phyloP scores from a whole-genome alignment of 2,329 filamentous ascomycete genomes.

The Fusarium sp. region DNA sequence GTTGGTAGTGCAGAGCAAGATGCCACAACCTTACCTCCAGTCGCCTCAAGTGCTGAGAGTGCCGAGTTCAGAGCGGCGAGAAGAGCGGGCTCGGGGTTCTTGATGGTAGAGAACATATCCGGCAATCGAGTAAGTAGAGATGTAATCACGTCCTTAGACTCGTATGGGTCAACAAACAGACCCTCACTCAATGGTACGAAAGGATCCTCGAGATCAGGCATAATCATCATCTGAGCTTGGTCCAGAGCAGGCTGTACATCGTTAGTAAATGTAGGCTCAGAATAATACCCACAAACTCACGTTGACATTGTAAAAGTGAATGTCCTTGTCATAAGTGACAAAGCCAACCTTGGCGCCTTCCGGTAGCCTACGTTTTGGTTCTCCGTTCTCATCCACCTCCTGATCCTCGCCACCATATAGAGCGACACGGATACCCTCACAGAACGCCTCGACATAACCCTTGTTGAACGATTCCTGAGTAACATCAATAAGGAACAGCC shows the following conservation, averaged over 20 bases:
- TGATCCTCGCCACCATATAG: conserved; percentile 79
- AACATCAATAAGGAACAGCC: conserved; percentile 93
- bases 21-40: conserved; percentile 92
- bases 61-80: conserved; percentile 87
- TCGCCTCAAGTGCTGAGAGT: conserved; percentile 83
- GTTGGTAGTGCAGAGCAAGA: conserved; percentile 90
- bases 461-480: conserved; percentile 92
- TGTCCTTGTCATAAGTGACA: conserved; percentile 94
- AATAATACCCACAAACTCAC: conserved; percentile 61
- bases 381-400: conserved; percentile 63
- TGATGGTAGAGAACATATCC: conserved; percentile 85
- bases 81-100: conserved; percentile 90
- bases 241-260: conserved; percentile 75
- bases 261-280: conserved; percentile 27
- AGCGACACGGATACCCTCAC: conserved; percentile 86
- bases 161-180: conserved; percentile 92
- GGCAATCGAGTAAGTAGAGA: conserved; percentile 88
- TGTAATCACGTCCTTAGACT: conserved; percentile 87
- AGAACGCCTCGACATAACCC: conserved; percentile 90
- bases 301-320: conserved; percentile 97
- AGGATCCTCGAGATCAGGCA: conserved; percentile 96
- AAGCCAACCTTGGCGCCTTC: conserved; percentile 90
- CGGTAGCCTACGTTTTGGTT: conserved; percentile 72
- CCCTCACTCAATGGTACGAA: conserved; percentile 93
- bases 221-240: conserved; percentile 97